Evolutionary conservation across 1,139 yeast species (phyloP), one percentile per base, ranked within the genome.

Genomic region (Geotrichum aggregatum): DNA sequence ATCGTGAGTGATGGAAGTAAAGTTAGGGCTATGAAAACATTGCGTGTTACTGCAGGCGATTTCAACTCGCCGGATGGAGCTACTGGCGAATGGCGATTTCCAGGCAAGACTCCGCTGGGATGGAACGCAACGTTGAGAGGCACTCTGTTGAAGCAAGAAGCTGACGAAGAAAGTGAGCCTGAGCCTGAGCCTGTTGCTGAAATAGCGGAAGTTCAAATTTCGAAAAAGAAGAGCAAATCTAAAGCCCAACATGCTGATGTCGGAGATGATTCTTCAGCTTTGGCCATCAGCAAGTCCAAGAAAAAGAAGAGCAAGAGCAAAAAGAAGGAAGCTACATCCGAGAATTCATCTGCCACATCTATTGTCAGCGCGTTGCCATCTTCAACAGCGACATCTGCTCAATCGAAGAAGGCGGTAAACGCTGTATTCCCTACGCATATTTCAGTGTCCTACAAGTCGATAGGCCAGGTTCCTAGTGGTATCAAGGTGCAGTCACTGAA

Each of bases 391-490:
- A 5, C n/a, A 18, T 39, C 28, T 16, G 3, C 39, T 21, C 19
- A 8, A 21, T 33, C 19, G 14, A 39, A 44, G 26, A 36, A n/a
- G 11, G 21, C 11, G 22, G 44, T 18, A 11, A 33, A 24, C 5
- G 59, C 68, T 1, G 57, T 71, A 7, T 72, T 72, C 54, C 95
- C 95, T 0, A 64, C 71, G 44, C 75, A 75, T 58, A 70, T 84
- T 19, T 73, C 76, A 34, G 66, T 87, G 7, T 67, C 74, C 3
- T 91, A 85, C 63, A 62, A 72, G 14, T 76, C 83, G 59, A 80
- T 81, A 57, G 97, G 96, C 0, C 73, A 78, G 11, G 75, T 87
- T 1, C 86, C 95, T 0, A 84, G 95, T 65, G 92, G 95, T 0
- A 70, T 84, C 43, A 79, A 79, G 57, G 87, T 91, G 1, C 83